Base-by-base conservation (phyloP, 2,329 filamentous ascomycete genomes). In the Xylaria hypoxylon region DNA sequence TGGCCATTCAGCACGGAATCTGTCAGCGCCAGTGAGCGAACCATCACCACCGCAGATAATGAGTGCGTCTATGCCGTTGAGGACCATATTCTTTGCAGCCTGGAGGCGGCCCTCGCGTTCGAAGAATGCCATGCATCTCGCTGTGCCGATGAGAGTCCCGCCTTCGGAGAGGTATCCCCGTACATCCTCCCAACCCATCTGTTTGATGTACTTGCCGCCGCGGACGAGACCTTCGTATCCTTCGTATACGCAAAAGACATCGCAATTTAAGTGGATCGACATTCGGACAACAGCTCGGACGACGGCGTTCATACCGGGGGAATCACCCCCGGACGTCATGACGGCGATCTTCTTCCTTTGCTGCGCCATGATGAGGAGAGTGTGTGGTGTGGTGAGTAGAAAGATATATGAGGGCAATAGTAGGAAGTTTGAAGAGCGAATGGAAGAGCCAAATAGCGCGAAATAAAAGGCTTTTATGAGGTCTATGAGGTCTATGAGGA, bases 11-110 rank as follows among this genome's bases (percentile, higher is more conserved):
- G 87, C 84, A 69, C 96, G 89, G 83, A 99, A 98, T 76, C 89
- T 90, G 84, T 99, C 96, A 61, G 96, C 96, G 77, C 96, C 96
- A 11, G 96, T 99, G 76, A 99, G 86, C 71, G 93, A 97, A 69
- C 96, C 96, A 78, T 99, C 96, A 82, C 96, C 96, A 78, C 96
- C 96, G 79, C 95, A 98, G 77, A 99, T 96, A 75, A 99, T 91
- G 74, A 99, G 85, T 60, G 96, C 96, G 78, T 99, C 94, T 72
- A 99, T 98, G 77, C 96, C 96, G 72, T 93, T 89, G 67, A 93
- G 80, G 47, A 99, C 88, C 89, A 99, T 90, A 83, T 99, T 97
- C 85, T 95, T 97, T 65, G 96, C 96, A 1, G 93, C 96, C 60
- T 84, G 87, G 67, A 97, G 81, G 71, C 96, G 91, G 19, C 96